phyloP scores from a whole-genome alignment of 2,329 filamentous ascomycete species.

The Xylaria digitata region DNA sequence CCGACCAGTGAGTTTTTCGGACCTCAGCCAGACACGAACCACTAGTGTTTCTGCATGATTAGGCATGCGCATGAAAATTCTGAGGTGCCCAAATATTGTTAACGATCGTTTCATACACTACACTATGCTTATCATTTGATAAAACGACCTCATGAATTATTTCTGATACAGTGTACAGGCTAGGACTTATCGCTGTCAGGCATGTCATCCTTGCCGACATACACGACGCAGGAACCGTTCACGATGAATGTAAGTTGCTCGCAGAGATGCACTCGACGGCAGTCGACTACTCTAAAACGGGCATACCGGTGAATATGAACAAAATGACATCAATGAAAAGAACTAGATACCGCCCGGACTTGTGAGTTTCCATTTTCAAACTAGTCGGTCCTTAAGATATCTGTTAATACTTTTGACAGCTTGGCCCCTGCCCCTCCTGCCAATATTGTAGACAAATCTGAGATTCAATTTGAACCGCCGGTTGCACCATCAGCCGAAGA shows the following conservation, averaged over 20 bases:
- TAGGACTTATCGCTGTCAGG: slow-evolving; percentile 67
- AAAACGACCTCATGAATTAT: not conserved
- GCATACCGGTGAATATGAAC: slow-evolving; percentile 65
- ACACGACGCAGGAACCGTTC: slow-evolving; percentile 60
- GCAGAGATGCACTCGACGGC: slow-evolving; percentile 75
- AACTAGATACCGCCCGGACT: slow-evolving; percentile 61
- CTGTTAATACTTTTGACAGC: slow-evolving; percentile 45
- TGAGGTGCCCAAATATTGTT: not conserved
- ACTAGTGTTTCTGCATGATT: not conserved
- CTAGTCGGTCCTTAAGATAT: not conserved
- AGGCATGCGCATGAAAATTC: not conserved
- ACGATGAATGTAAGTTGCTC: slow-evolving; percentile 63
- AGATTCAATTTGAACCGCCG: slow-evolving; percentile 54
- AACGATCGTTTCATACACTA: not conserved
- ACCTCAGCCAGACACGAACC: not conserved
- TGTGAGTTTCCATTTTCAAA: slow-evolving; percentile 55
- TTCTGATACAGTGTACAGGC: slow-evolving; percentile 28
- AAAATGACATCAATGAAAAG: slow-evolving; percentile 55
- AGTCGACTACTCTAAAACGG: slow-evolving; percentile 82
- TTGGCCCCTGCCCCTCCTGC: slow-evolving; percentile 60
- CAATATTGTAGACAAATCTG: slow-evolving; percentile 58
- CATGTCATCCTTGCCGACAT: slow-evolving; percentile 75
- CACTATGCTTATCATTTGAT: not conserved
- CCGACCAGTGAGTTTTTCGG: slow-evolving; percentile 47
- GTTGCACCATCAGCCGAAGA: slow-evolving; percentile 51